Conservation (phyloP, 2,329 filamentous ascomycete species). For the Daldinia sp. region DNA sequence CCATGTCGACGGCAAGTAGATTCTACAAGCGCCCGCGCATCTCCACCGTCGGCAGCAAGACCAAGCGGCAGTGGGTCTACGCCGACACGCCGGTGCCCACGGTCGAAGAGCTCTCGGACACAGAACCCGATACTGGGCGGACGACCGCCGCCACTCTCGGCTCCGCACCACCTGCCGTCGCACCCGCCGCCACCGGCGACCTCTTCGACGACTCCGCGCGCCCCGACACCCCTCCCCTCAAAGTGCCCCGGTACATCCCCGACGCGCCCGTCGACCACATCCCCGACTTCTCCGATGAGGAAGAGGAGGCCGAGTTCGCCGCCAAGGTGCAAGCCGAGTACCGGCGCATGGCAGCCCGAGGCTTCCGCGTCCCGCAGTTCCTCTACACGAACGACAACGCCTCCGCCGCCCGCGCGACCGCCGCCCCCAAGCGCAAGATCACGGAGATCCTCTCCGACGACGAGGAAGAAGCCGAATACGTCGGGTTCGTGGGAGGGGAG, state of each 20-base stretch:
- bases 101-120: background rate
- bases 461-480: background rate
- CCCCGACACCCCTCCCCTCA: background rate
- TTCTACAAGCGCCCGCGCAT: conserved; percentile 9
- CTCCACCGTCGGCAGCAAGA: background rate
- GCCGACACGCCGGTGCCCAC: background rate
- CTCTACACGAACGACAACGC: too few species aligned
- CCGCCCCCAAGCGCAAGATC: background rate
- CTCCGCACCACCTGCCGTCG: too few species aligned
- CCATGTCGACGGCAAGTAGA: background rate
- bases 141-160: too few species aligned
- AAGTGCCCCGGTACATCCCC: background rate
- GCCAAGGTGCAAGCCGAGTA: too few species aligned
- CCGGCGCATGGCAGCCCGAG: too few species aligned
- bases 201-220: background rate
- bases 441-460: background rate
- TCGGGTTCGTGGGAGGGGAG: too few species aligned
- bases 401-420: too few species aligned
- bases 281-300: background rate
- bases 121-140: too few species aligned
- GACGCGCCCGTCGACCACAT: background rate
- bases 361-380: too few species aligned
- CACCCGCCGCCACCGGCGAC: background rate
- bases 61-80: background rate
- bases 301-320: background rate